Evolutionary conservation across 2,329 filamentous ascomycete genomes (phyloP).

Genomic region (Penicillium sclerotigenum): DNA sequence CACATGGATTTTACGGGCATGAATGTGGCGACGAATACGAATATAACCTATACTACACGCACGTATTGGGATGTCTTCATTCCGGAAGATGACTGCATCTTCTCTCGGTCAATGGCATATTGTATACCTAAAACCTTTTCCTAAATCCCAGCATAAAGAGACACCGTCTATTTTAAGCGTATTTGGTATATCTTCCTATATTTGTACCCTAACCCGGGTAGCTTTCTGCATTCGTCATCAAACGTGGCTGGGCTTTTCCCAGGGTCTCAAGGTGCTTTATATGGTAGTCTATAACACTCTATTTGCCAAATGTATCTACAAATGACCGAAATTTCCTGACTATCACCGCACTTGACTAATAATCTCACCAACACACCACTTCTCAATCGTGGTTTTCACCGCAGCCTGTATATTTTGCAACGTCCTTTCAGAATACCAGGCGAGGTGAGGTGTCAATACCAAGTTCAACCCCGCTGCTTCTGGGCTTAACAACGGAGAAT

Average conservation of each 20-base stretch:
- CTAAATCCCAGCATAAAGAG: too few species aligned
- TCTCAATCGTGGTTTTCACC: constrained; percentile 10
- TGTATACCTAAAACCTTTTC: too few species aligned
- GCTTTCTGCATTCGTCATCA: neutral
- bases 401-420: constrained; percentile 43
- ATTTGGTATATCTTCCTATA: neutral
- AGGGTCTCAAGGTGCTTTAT: neutral
- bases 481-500: constrained; percentile 38
- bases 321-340: neutral
- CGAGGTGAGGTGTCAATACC: constrained; percentile 51
- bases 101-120: too few species aligned
- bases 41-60: too few species aligned
- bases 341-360: constrained; percentile 5
- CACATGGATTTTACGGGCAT: too few species aligned
- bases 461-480: constrained; percentile 48
- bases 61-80: too few species aligned
- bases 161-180: neutral
- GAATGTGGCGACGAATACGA: too few species aligned
- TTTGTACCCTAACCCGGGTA: neutral
- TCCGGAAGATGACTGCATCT: too few species aligned
- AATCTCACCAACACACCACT: constrained; percentile 11
- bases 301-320: neutral
- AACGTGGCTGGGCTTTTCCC: neutral
- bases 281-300: neutral
- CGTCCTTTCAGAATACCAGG: constrained; percentile 52